phyloP scores from a whole-genome alignment of 1,139 yeast genomes.

The Magnusiomyces magnusii region DNA sequence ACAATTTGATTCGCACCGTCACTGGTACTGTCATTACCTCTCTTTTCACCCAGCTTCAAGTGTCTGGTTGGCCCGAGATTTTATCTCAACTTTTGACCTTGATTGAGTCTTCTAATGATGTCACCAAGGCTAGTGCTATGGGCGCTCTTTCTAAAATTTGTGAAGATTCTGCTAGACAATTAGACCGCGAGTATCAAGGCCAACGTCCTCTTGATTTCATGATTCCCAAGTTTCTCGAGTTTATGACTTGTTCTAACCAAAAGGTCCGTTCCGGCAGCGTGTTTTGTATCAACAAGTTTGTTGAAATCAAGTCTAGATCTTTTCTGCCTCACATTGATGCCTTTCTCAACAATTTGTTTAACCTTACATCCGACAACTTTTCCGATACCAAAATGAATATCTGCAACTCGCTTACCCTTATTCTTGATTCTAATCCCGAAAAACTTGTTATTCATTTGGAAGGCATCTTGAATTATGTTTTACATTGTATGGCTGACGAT shows the following conservation, averaged over 20 bases:
- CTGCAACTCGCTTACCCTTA: conserved; percentile 67
- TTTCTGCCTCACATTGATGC: conserved; percentile 58
- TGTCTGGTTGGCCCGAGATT: conserved; percentile 65
- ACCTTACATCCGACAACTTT: conserved; percentile 43
- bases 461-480: conserved; percentile 77
- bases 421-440: conserved; percentile 75
- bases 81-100: conserved; percentile 60
- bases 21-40: conserved; percentile 89
- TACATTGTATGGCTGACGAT: conserved; percentile 65
- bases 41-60: conserved; percentile 64
- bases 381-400: conserved; percentile 62
- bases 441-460: conserved; percentile 69
- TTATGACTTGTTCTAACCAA: conserved; percentile 36
- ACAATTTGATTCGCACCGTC: conserved; percentile 65
- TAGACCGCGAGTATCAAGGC: conserved; percentile 58
- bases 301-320: conserved; percentile 60
- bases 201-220: conserved; percentile 58
- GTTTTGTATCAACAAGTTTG: conserved; percentile 69
- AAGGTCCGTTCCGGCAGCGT: conserved; percentile 57
- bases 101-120: conserved; percentile 37
- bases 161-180: conserved; percentile 61
- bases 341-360: conserved; percentile 56
- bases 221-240: conserved; percentile 55
- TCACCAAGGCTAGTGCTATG: conserved; percentile 65
- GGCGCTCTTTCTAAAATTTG: conserved; percentile 79